Conservation (phyloP, 192 early-diverging fungal species). For the Umbelopsis vinacea region DNA sequence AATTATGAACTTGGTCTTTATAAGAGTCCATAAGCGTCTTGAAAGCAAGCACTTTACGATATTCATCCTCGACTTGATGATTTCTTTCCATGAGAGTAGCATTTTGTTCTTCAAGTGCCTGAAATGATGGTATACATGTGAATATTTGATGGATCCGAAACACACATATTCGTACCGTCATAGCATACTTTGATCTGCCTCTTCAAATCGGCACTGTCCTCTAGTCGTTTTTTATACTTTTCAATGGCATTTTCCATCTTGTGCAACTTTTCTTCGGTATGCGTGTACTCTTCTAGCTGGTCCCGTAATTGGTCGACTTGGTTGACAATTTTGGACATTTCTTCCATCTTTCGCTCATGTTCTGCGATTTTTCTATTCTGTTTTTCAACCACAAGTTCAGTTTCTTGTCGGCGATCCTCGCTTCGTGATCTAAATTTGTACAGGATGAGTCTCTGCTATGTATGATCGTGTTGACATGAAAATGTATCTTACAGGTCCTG, state of each 20-base stretch:
- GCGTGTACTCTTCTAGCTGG: constrained; percentile 90
- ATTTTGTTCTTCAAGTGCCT: constrained; percentile 78
- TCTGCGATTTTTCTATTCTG: constrained; percentile 68
- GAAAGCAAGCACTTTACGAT: constrained; percentile 75
- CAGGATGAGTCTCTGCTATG: not conserved
- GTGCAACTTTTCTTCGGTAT: constrained; percentile 88
- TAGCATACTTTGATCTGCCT: constrained; percentile 68
- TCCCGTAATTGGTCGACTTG: constrained; percentile 79
- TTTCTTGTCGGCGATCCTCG: constrained; percentile 74
- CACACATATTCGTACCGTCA: not conserved
- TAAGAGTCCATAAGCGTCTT: constrained; percentile 87
- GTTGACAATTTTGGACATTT: constrained; percentile 66
- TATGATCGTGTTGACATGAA: too few relatives aligned
- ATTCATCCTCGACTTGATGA: constrained; percentile 85
- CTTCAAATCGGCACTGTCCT: constrained; percentile 82
- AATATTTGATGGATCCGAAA: not conserved
- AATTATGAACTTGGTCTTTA: constrained; percentile 76
- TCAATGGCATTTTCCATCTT: constrained; percentile 95
- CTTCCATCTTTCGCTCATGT: constrained; percentile 63
- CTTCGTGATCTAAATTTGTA: constrained; percentile 65
- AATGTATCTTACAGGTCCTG: constrained; percentile 72
- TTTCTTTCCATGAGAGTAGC: constrained; percentile 71
- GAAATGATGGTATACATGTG: not conserved
- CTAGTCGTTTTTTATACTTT: constrained; percentile 95
- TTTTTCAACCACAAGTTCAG: constrained; percentile 63